phyloP scores from a whole-genome alignment of 2,329 filamentous ascomycete species.

The Colletotrichum theobromicola region DNA sequence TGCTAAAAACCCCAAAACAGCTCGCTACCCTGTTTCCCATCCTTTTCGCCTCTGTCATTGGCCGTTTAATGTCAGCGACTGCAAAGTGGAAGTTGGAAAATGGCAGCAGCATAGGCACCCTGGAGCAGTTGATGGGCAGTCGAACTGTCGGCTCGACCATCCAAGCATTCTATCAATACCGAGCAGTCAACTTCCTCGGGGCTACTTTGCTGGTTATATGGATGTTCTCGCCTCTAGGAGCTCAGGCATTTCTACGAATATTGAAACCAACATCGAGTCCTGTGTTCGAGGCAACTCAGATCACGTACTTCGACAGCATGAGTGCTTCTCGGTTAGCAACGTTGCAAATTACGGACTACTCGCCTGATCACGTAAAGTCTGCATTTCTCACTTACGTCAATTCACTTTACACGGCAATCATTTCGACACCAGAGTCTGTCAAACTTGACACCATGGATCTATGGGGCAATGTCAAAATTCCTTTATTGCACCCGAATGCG shows the following conservation, averaged over 20 bases:
- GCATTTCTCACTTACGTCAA: background rate
- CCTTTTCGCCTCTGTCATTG: slow-evolving; percentile 30
- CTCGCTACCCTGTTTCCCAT: slow-evolving; percentile 31
- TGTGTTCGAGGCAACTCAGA: too few species aligned
- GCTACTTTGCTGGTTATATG: slow-evolving; percentile 28
- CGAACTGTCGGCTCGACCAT: slow-evolving; percentile 31
- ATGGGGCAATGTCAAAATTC: slow-evolving; percentile 32
- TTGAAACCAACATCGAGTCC: background rate
- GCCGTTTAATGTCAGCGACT: slow-evolving; percentile 28
- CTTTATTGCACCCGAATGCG: slow-evolving; percentile 10
- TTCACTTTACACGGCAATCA: slow-evolving; percentile 16
- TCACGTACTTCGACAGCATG: too few species aligned
- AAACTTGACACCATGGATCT: slow-evolving; percentile 25
- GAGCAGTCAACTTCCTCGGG: slow-evolving; percentile 29
- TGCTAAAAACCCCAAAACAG: background rate
- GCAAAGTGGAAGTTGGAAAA: slow-evolving; percentile 30
- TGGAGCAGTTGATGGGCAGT: slow-evolving; percentile 34
- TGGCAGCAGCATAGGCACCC: slow-evolving; percentile 26
- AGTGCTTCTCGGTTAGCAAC: too few species aligned
- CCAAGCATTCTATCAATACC: slow-evolving; percentile 27
- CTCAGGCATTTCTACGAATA: slow-evolving; percentile 30
- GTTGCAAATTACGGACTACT: too few species aligned
- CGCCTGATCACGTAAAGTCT: too few species aligned
- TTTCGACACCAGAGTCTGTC: slow-evolving; percentile 22
- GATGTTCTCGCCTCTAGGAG: slow-evolving; percentile 32